Base-by-base conservation (phyloP, 2,329 filamentous ascomycete species). In the Beauveria australis region DNA sequence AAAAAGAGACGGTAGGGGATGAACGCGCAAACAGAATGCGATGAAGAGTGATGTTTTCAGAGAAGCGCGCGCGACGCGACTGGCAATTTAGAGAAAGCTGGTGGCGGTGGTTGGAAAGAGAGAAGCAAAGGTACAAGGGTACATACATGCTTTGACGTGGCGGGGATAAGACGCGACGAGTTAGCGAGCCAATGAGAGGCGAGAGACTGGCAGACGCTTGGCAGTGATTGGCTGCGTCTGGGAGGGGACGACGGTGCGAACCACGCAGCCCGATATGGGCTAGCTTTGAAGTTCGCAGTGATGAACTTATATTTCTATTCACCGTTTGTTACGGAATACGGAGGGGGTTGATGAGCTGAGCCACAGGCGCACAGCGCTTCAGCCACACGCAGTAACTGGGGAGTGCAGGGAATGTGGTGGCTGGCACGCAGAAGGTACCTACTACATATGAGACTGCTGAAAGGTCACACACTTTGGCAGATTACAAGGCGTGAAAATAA, bases 1-100 rank as follows among this genome's bases (percentile, higher is more conserved):
- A 10, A 47, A 47, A 43, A 26, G 24, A 4, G 24, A 44, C 18
- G 37, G 14, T 22, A n/a, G 41, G 47, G 33, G 44, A 59, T 44
- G 56, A 22, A 19, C 37, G 26, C 46, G 47, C 46, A 52, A 37
- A 43, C 5, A 14, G n/a, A 28, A 37, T 49, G 30, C 19, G 46
- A 43, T 59, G 47, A 43, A 14, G 22, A 44, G n/a, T 14, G 22
- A 41, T 59, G 56, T 51, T 51, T 59, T 28, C 43, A 16, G 56
- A 59, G 47, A 33, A 43, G 24, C 55, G 47, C 56, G 56, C 22
- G 46, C 46, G 37, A 59, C 56, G 56, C 56, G 56, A 58, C 47
- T 24, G 47, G 37, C 44, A 59, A 59, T 59, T 44, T 44, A 16
- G 47, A 52, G 44, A 49, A 43, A 41, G 46, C 46, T 51, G 55